Evolutionary conservation across 208 protist species (phyloP).

Genomic region (Leishmania aethiopica): DNA sequence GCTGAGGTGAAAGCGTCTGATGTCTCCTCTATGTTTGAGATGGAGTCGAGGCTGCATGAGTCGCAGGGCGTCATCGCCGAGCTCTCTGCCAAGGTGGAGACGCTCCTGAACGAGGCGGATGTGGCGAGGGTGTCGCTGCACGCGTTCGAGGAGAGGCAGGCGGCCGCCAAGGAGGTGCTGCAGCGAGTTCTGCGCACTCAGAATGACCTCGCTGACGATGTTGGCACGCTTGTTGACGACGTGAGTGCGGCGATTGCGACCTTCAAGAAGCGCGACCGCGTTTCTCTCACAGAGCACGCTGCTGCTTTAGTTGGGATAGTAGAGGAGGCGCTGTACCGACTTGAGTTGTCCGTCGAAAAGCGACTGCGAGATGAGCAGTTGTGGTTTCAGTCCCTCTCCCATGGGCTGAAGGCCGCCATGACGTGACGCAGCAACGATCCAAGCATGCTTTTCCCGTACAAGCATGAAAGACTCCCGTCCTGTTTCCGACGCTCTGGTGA

Average conservation of each 20-base stretch:
- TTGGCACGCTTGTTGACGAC: slow-evolving; percentile 4
- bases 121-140: slow-evolving; percentile 9
- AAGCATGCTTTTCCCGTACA: not conserved
- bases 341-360: slow-evolving; percentile 18
- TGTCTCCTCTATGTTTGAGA: slow-evolving; percentile 50
- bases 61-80: slow-evolving; percentile 30
- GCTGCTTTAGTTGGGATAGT: not conserved
- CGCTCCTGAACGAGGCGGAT: slow-evolving; percentile 8
- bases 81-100: slow-evolving; percentile 20
- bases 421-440: not conserved
- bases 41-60: slow-evolving; percentile 56
- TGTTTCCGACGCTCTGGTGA: not conserved
- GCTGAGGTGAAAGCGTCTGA: slow-evolving; percentile 49
- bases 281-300: too few species aligned
- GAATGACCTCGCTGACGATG: slow-evolving; percentile 14
- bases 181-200: slow-evolving; percentile 16
- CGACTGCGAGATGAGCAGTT: slow-evolving; percentile 18
- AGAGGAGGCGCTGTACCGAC: not conserved
- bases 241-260: not conserved
- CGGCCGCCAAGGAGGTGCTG: slow-evolving; percentile 15
- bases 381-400: slow-evolving; percentile 23
- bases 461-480: not conserved
- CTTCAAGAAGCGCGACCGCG: not conserved
- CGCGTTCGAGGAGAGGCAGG: slow-evolving; percentile 7
- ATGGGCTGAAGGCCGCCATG: slow-evolving; percentile 7